Evolutionary conservation across 164 flowering plant genomes (phyloP).

Genomic region (Taxillus chinensis): DNA sequence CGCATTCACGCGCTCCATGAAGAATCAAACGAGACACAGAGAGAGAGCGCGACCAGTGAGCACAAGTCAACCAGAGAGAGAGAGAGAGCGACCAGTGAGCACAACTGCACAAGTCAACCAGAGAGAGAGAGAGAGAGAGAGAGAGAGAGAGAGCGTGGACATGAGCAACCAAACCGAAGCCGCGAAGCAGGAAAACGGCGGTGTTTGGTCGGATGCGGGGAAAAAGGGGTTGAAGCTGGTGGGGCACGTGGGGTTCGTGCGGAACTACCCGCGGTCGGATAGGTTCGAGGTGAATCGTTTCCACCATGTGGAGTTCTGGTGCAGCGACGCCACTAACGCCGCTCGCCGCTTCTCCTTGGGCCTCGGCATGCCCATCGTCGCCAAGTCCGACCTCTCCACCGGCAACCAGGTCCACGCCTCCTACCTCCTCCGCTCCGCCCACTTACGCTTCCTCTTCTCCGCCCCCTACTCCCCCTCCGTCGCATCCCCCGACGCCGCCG

Average conservation of each 20-base stretch:
- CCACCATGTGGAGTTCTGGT: conserved; percentile 91
- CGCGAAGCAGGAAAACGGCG: too few species aligned
- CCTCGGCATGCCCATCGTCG: conserved; percentile 61
- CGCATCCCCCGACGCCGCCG: conserved; percentile 21
- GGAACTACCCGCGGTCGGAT: conserved; percentile 63
- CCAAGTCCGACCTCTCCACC: conserved; percentile 82
- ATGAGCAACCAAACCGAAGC: too few species aligned
- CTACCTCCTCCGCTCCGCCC: conserved; percentile 57
- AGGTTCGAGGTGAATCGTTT: conserved; percentile 46
- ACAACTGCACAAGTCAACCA: too few species aligned
- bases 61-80: too few species aligned
- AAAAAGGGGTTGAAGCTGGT: conserved; percentile 35
- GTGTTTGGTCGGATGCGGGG: too few species aligned
- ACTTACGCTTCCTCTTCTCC: conserved; percentile 61
- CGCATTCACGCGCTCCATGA: too few species aligned
- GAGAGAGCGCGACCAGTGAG: too few species aligned
- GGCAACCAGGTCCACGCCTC: conserved; percentile 69
- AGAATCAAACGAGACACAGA: too few species aligned
- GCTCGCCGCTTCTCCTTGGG: conserved; percentile 74
- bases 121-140: too few species aligned
- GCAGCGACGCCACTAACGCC: conserved; percentile 61
- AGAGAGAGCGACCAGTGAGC: too few species aligned
- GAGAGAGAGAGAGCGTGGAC: too few species aligned
- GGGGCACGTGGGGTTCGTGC: conserved; percentile 72
- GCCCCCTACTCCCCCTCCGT: conserved; percentile 76